A percentile compares a stretch with the other conserved stretches of the same genome.
These are phyloP conservation scores for Thermothelomyces thermophilus DNA, from an alignment of 2,329 filamentous ascomycete genomes.

Conservation along the genomic window DNA sequence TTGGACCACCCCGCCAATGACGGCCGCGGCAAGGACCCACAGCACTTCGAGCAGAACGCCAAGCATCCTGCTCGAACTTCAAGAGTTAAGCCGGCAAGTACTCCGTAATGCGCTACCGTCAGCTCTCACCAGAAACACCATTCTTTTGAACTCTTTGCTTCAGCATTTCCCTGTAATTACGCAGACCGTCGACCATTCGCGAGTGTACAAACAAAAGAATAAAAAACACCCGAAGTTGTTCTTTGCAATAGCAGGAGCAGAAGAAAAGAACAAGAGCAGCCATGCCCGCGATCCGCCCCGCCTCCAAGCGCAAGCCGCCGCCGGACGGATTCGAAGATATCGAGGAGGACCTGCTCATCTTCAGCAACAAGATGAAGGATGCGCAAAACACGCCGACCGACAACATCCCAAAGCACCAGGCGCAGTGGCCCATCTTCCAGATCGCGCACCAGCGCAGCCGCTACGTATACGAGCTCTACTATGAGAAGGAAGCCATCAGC, in stretches of 20 bases:
- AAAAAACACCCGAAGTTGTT: no score
- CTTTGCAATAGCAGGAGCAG: neutral
- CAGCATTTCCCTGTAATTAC: no score
- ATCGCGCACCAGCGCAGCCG: conserved; percentile 86
- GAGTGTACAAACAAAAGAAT: no score
- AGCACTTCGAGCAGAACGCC: neutral
- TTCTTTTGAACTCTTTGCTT: no score
- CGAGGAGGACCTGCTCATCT: conserved; percentile 78
- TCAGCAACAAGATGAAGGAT: conserved; percentile 88
- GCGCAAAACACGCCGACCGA: conserved; percentile 82
- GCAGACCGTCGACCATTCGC: no score
- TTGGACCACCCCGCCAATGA: conserved; percentile 11
- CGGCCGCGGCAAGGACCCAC: neutral
- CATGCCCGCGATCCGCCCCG: conserved; percentile 73
- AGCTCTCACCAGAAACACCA: no score
- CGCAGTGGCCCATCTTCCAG: conserved; percentile 95
- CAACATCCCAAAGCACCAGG: conserved; percentile 78
- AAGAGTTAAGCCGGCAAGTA: no score
- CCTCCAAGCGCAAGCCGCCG: conserved; percentile 72
- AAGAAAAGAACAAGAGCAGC: neutral
- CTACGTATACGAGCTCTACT: conserved; percentile 97
- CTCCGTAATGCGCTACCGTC: no score
- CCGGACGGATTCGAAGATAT: conserved; percentile 84
- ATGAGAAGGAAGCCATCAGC: conserved; percentile 92
- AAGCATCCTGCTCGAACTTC: neutral